Evolutionary conservation across 1,139 yeast genomes (phyloP), one percentile per base, ranked within the genome.

Genomic region (Saccharomyces pastorianus): DNA sequence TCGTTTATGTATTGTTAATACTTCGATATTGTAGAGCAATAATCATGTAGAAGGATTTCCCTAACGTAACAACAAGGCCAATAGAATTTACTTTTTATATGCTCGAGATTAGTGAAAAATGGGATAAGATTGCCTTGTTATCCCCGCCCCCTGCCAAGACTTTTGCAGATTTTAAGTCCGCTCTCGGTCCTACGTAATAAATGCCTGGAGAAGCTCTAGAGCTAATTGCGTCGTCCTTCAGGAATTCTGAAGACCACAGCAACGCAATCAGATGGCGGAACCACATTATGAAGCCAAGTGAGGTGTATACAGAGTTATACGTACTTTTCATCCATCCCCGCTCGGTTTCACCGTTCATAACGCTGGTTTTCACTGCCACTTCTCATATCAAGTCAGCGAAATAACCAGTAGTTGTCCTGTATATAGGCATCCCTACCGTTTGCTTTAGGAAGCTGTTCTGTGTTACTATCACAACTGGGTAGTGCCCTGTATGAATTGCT

Each of bases 1-100:
- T 42, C 55, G 53, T 53, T 32, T 46, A n/a, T 23, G 17, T 25
- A 23, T 20, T 51, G 25, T n/a, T 44, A 29, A 28, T 11, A 29
- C 32, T 4, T 29, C 32, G 42, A 11, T 20, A n/a, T 38, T 28
- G 23, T 34, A 23, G 2, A 2, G n/a, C 42, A 7, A 6, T 25
- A 9, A 6, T 17, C n/a, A 38, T 11, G 4, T 20, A 9, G 17
- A 38, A 20, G 13, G 25, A 9, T 17, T 7, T 32, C 7, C 25
- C 6, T 6, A 38, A 20, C 5, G 4, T 14, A 38, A 14, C 9
- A 14, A 48, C 27, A 14, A 25, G 11, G 7, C n/a, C 26, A 34
- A 13, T 9, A 8, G n/a, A 27, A 17, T 17, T 20, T 11, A n/a
- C 23, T 14, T 27, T 46, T 46, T 46, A 46, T 46, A 46, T 46